Conservation (phyloP, 371 early-diverging fungal genomes). For the Zychaea mexicana region DNA sequence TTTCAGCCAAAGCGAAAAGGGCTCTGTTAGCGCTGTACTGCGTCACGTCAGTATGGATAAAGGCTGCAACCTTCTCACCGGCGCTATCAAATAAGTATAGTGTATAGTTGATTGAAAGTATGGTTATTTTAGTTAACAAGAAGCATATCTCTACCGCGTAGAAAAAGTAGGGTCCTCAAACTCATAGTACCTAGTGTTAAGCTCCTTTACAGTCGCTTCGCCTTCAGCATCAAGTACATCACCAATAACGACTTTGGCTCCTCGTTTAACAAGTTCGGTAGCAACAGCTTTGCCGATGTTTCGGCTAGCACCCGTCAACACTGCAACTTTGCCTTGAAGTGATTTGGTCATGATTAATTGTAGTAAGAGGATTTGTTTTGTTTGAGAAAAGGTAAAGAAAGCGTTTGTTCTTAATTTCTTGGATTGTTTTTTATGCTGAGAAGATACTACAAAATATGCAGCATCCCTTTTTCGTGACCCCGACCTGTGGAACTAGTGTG, state of each 20-base stretch:
- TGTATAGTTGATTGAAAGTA: neutral
- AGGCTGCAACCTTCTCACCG: constrained; percentile 28
- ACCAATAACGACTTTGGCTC: constrained; percentile 64
- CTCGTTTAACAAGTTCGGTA: constrained; percentile 43
- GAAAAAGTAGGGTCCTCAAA: too few species aligned
- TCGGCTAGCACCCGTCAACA: constrained; percentile 68
- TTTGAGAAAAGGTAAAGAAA: neutral
- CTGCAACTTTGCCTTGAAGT: constrained; percentile 53
- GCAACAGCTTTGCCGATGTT: constrained; percentile 68
- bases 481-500: too few species aligned
- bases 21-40: constrained; percentile 36
- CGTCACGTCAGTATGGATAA: constrained; percentile 59
- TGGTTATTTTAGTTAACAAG: neutral
- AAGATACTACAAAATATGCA: too few species aligned
- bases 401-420: too few species aligned
- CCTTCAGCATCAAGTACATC: constrained; percentile 56
- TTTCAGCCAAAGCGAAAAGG: constrained; percentile 44
- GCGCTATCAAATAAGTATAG: constrained; percentile 8
- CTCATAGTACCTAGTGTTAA: too few species aligned
- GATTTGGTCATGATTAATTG: neutral
- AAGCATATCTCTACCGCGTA: too few species aligned
- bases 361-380: too few species aligned
- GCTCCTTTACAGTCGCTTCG: constrained; percentile 28
- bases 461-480: too few species aligned
- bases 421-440: too few species aligned